Evolutionary conservation across 2,329 filamentous ascomycete genomes (phyloP), one percentile per base, ranked within the genome.

Genomic region (Pseudogymnoascus sp.): DNA sequence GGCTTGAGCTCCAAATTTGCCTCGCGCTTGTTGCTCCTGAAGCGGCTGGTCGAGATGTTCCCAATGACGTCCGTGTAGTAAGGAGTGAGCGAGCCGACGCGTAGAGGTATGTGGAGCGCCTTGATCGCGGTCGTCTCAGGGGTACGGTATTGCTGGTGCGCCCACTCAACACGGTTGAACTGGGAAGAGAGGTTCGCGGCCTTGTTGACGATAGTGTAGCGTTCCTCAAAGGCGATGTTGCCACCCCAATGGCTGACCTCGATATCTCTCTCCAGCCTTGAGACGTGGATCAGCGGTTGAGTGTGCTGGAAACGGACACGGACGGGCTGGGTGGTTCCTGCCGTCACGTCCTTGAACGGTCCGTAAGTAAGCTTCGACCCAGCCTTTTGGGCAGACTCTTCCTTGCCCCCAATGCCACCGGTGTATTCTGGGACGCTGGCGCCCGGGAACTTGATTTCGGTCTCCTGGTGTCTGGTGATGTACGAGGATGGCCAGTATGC

Each of bases 201-300:
- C 67, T 89, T 86, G 80, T 99, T 93, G 71, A 85, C 85, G 68
- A 97, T 82, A 76, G 88, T 91, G 78, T 96, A 97, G 64, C 91
- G 86, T 79, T 99, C 95, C 78, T 99, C 95, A 60, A 93, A 91
- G 1, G 95, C 95, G 62, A 97, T 78, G 74, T 99, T 99, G 66
- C 95, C 95, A 68, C 95, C 95, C 95, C 95, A 99, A 77, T 97
- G 95, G 74, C 91, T 96, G 70, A 99, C 88, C 76, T 99, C 95
- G 66, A 99, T 80, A 72, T 97, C 93, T 65, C 95, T 88, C 77
- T 97, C 91, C 65, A 99, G 81, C 14, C 85, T 80, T 36, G 86
- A 86, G 60, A 91, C 85, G 72, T 95, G 90, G 46, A 87, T 88
- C 63, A 99, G 81, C 11, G 95, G 93, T 77, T 93, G 96, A 67